Evolutionary conservation across 208 protist species (phyloP).

Genomic region (Vickermania ingenoplastis): DNA sequence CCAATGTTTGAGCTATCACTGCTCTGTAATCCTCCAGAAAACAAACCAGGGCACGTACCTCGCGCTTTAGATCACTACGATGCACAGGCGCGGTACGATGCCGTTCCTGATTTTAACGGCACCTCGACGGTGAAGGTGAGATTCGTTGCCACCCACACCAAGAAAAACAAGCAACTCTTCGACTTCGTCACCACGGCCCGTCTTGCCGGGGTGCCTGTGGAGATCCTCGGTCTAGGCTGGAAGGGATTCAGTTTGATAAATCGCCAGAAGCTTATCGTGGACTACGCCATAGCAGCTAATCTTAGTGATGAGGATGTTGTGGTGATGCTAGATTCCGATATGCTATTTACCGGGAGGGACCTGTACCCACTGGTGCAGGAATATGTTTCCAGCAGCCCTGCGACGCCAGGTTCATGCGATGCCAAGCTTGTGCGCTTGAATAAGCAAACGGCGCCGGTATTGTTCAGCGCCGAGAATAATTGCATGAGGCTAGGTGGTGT

Average conservation of each 20-base stretch:
- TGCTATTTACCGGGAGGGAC: not conserved
- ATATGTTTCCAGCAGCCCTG: not conserved
- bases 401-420: not conserved
- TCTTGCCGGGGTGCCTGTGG: not conserved
- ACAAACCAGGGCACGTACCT: too few species aligned
- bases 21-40: too few species aligned
- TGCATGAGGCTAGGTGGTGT: not conserved
- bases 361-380: not conserved
- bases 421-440: not conserved
- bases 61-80: too few species aligned
- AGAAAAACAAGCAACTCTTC: not conserved
- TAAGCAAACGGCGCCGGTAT: not conserved
- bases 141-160: not conserved
- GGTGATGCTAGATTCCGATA: slow-evolving; percentile 1
- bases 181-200: not conserved
- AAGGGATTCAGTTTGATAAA: not conserved
- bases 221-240: slow-evolving; percentile 1
- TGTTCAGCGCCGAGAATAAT: not conserved
- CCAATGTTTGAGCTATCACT: too few species aligned
- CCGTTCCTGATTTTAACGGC: not conserved
- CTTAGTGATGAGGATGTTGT: slow-evolving; percentile 1
- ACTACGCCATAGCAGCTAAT: not conserved
- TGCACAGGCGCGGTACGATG: too few species aligned
- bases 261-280: not conserved
- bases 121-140: not conserved